Conservation (phyloP, 768 basidiomycete genomes). For the Suillus subaureus region DNA sequence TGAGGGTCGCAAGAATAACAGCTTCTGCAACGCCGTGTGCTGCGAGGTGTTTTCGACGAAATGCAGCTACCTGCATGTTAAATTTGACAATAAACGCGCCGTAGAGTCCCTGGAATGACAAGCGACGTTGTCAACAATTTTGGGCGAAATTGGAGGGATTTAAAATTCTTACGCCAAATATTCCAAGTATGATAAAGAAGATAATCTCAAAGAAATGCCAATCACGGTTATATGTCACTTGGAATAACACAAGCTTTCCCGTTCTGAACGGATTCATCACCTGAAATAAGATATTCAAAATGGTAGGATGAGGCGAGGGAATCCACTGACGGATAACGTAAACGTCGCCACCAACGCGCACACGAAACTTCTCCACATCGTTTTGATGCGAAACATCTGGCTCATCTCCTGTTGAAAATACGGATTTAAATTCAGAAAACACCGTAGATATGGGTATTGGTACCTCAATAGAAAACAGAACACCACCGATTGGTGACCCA, state of each 20-base stretch:
- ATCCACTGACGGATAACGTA: slow-evolving; percentile 79
- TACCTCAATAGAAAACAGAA: slow-evolving; percentile 96
- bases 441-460: not conserved
- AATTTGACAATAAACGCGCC: slow-evolving; percentile 97
- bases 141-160: not conserved
- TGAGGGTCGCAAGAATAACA: slow-evolving; percentile 81
- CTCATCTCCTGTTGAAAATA: slow-evolving; percentile 86
- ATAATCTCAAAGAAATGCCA: slow-evolving; percentile 99
- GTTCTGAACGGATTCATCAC: slow-evolving; percentile 99
- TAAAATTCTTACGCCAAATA: slow-evolving; percentile 77
- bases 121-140: slow-evolving; percentile 6
- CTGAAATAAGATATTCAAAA: slow-evolving; percentile 41
- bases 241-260: slow-evolving; percentile 96
- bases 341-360: slow-evolving; percentile 97
- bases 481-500: slow-evolving; percentile 97
- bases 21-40: slow-evolving; percentile 89
- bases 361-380: slow-evolving; percentile 98
- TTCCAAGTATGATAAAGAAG: slow-evolving; percentile 91
- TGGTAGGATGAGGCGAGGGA: slow-evolving; percentile 19
- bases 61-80: slow-evolving; percentile 92
- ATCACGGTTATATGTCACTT: slow-evolving; percentile 94
- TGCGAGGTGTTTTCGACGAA: slow-evolving; percentile 87
- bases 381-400: slow-evolving; percentile 93
- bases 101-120: slow-evolving; percentile 77
- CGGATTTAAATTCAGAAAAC: slow-evolving; percentile 7